Evolutionary conservation across 2,329 filamentous ascomycete genomes (phyloP).

Genomic region (Aspergillaceae sp.): DNA sequence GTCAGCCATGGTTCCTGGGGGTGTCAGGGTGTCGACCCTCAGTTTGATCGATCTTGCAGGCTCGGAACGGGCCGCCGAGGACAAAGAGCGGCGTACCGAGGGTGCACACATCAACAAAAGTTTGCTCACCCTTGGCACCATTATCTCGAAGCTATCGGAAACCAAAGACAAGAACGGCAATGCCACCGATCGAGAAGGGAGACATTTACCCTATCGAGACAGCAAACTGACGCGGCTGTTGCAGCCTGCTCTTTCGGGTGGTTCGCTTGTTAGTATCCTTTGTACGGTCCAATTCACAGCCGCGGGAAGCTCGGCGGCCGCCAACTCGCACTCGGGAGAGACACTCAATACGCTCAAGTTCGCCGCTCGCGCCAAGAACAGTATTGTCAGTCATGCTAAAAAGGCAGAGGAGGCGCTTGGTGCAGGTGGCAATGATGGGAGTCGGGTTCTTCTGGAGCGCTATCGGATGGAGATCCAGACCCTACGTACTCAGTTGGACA

Average conservation of each 20-base stretch:
- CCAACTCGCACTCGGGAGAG: constrained; percentile 70
- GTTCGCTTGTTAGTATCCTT: constrained; percentile 91
- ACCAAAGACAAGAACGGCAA: constrained; percentile 74
- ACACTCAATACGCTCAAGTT: constrained; percentile 96
- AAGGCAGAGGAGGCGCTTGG: constrained; percentile 82
- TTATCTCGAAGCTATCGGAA: constrained; percentile 86
- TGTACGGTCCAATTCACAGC: constrained; percentile 92
- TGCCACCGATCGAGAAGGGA: constrained; percentile 68
- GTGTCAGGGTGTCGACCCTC: constrained; percentile 88
- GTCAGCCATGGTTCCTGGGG: constrained; percentile 65
- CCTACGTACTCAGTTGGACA: constrained; percentile 69
- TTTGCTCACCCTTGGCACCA: constrained; percentile 84
- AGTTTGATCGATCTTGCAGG: constrained; percentile 94
- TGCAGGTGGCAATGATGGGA: constrained; percentile 67
- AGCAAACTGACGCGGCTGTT: constrained; percentile 92
- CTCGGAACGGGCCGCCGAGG: constrained; percentile 90
- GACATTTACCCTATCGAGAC: constrained; percentile 92
- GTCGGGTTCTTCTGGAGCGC: constrained; percentile 77
- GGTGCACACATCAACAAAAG: constrained; percentile 99
- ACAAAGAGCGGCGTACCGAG: constrained; percentile 86
- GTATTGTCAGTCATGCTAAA: constrained; percentile 94
- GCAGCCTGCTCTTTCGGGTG: constrained; percentile 84
- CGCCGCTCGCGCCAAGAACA: constrained; percentile 93
- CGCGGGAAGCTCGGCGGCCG: constrained; percentile 59
- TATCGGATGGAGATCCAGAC: constrained; percentile 90